Evolutionary conservation across 2,329 filamentous ascomycete genomes (phyloP), one percentile per base, ranked within the genome.

Genomic region (Rhynchosporium secalis): DNA sequence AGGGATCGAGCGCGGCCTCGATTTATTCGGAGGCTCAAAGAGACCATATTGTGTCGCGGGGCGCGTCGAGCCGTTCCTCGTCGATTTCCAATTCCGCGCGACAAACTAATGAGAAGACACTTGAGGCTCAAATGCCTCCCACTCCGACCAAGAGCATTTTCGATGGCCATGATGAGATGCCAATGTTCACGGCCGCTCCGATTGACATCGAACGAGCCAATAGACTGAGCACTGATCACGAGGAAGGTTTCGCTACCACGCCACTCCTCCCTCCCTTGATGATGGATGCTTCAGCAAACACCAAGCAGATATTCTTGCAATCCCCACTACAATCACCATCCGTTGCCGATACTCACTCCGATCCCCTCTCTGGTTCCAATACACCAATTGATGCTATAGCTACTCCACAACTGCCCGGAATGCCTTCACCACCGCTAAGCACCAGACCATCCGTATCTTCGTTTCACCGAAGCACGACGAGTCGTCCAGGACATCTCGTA

Each of bases 241-340:
- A 86, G 78, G 77, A 86, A 77, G 74, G 86, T 77, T 78, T 90
- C 69, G 89, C 91, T 0, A 89, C 89, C 3, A 97, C 93, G 2
- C 94, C 93, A 45, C 81, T 97, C 7, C 81, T 97, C 2, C 93
- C 93, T 7, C 93, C 93, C 0, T 81, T 95, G 41, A 84, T 96
- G 78, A 86, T 82, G 40, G 76, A 79, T 49, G 76, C 73, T 7
- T 75, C 75, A n/a, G 75, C 75, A 12, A 75, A 77, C 45, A 71
- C 72, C n/a, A 72, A 78, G 43, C 78, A 84, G 47, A 81, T 86
- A 0, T 82, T 83, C 1, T 80, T 88, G 38, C 83, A 90, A 62
- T 96, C 92, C 7, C 92, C 93, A n/a, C 79, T 96, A 31, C 91
- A 96, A 75, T 96, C 92, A 0, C 92, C 92, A 0, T 89, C 86